phyloP scores from a whole-genome alignment of 2,329 filamentous ascomycete genomes.

The Metarhizium album region DNA sequence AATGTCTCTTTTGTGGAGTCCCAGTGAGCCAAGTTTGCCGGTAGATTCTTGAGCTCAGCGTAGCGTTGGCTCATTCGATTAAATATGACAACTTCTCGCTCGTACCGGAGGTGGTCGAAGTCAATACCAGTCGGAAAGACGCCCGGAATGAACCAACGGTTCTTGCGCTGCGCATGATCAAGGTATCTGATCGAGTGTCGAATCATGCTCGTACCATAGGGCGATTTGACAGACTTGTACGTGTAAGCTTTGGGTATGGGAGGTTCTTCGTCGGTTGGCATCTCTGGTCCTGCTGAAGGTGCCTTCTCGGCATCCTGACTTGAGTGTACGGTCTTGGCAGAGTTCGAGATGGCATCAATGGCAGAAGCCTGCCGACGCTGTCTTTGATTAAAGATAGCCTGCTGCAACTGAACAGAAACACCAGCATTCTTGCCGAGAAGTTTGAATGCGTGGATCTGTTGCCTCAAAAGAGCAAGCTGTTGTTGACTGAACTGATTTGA shows the following conservation, averaged over 20 bases:
- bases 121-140: slow-evolving; percentile 85
- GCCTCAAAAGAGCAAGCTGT: slow-evolving; percentile 66
- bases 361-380: slow-evolving; percentile 50
- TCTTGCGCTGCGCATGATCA: slow-evolving; percentile 65
- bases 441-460: slow-evolving; percentile 89
- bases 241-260: slow-evolving; percentile 31
- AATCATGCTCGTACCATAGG: slow-evolving; percentile 48
- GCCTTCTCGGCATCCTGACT: slow-evolving; percentile 26
- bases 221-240: slow-evolving; percentile 67
- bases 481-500: slow-evolving; percentile 61
- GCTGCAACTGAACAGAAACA: slow-evolving; percentile 67
- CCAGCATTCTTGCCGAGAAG: slow-evolving; percentile 78
- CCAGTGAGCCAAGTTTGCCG: slow-evolving; percentile 80
- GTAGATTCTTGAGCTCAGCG: slow-evolving; percentile 69
- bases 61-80: slow-evolving; percentile 83
- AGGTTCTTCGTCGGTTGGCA: slow-evolving; percentile 20
- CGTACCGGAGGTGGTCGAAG: slow-evolving; percentile 72
- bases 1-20: slow-evolving; percentile 60
- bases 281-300: slow-evolving; percentile 26
- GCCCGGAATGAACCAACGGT: slow-evolving; percentile 72
- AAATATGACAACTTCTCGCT: slow-evolving; percentile 79
- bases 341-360: slow-evolving; percentile 32
- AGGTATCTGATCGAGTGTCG: slow-evolving; percentile 60
- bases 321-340: slow-evolving; percentile 19
- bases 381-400: slow-evolving; percentile 68